These are phyloP conservation scores for Candida sonorensis DNA, from an alignment of 805 yeast species.

Conservation along the genomic window DNA sequence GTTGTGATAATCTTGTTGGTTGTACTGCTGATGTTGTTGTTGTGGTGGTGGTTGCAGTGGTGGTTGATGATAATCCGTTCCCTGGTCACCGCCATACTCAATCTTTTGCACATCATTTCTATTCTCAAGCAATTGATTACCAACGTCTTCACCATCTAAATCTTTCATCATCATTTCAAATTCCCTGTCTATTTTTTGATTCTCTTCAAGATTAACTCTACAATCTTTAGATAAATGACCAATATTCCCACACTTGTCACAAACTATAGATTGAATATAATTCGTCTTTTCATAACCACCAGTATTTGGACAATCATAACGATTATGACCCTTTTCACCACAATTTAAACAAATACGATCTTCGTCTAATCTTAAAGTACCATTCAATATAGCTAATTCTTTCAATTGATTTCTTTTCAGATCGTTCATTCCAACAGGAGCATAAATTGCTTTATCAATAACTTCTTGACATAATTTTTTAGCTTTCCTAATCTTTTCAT, in stretches of 20 bases:
- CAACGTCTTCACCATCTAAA: constrained; percentile 28
- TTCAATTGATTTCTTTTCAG: constrained; percentile 84
- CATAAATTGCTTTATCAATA: constrained; percentile 73
- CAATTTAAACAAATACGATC: constrained; percentile 57
- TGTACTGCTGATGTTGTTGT: background rate
- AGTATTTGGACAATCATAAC: constrained; percentile 56
- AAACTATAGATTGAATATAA: constrained; percentile 52
- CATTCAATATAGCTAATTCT: constrained; percentile 89
- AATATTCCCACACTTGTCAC: constrained; percentile 69
- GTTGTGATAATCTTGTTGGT: background rate
- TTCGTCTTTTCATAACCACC: constrained; percentile 21
- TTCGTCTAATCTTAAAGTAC: constrained; percentile 75
- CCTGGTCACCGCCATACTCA: background rate
- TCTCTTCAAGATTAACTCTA: constrained; percentile 30
- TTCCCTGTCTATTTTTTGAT: constrained; percentile 36
- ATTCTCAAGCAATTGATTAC: background rate
- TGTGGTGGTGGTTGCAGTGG: background rate
- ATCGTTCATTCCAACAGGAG: constrained; percentile 93
- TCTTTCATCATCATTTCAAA: constrained; percentile 46
- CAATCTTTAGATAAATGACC: constrained; percentile 94
- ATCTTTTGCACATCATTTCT: background rate
- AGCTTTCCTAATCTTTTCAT: constrained; percentile 70
- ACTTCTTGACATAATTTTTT: constrained; percentile 66
- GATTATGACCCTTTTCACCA: constrained; percentile 59
- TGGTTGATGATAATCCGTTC: no score